Evolutionary conservation across 1,284 basidiomycete species (phyloP).

Genomic region (Heterobasidion irregulare): DNA sequence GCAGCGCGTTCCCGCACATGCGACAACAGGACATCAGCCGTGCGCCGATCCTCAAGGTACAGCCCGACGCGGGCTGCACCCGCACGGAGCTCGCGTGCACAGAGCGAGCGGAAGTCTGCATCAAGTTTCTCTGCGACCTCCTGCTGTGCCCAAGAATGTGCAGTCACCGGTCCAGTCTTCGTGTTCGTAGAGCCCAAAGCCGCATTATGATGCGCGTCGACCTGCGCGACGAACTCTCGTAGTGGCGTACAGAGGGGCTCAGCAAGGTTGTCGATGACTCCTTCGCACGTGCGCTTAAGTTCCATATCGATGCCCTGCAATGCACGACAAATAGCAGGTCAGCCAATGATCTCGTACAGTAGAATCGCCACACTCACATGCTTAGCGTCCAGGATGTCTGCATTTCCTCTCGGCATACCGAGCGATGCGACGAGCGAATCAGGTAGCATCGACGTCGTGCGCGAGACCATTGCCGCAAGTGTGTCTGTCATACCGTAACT

Average conservation of each 20-base stretch:
- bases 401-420: slow-evolving; percentile 54
- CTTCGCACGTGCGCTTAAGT: slow-evolving; percentile 76
- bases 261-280: slow-evolving; percentile 66
- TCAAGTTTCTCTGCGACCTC: slow-evolving; percentile 42
- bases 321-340: neutral
- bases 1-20: slow-evolving; percentile 72
- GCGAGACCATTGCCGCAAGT: slow-evolving; percentile 62
- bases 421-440: slow-evolving; percentile 58
- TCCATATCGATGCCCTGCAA: slow-evolving; percentile 75
- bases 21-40: slow-evolving; percentile 66
- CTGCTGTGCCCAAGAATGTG: slow-evolving; percentile 35
- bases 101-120: slow-evolving; percentile 40
- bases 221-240: slow-evolving; percentile 49
- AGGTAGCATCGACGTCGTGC: slow-evolving; percentile 65
- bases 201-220: slow-evolving; percentile 23
- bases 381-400: slow-evolving; percentile 48
- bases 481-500: slow-evolving; percentile 41
- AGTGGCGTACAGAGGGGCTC: slow-evolving; percentile 43
- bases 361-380: slow-evolving; percentile 35
- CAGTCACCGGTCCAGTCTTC: slow-evolving; percentile 5
- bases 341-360: neutral
- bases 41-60: slow-evolving; percentile 76
- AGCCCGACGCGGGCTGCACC: slow-evolving; percentile 50
- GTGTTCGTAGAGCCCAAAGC: slow-evolving; percentile 11
- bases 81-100: slow-evolving; percentile 48